Percentiles rank a stretch among this genome's conserved stretches.
Conservation (phyloP, 2,329 filamentous ascomycete species). For the Aspergillus aculeatinus region DNA sequence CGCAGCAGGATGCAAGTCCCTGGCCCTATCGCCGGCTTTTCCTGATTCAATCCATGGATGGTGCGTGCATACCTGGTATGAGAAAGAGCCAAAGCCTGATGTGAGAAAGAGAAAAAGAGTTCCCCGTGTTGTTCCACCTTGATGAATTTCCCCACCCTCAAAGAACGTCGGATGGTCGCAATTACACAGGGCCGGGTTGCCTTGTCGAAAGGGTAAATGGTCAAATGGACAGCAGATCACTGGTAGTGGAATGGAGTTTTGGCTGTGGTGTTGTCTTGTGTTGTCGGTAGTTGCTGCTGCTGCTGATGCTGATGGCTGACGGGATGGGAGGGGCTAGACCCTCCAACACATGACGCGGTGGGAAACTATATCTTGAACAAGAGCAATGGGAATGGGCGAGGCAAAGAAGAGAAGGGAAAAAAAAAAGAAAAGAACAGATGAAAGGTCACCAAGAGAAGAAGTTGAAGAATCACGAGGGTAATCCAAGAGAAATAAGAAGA, state of each 20-base stretch:
- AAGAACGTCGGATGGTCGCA: not conserved
- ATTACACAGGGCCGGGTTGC: not conserved
- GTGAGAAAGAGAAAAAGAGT: not conserved
- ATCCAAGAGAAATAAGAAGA: conserved; percentile 11
- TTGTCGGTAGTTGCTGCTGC: not conserved
- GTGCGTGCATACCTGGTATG: not conserved
- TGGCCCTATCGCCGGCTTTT: not conserved
- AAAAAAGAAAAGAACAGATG: conserved; percentile 6
- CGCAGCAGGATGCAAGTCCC: not conserved
- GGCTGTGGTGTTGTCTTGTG: not conserved
- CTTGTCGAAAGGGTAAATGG: not conserved
- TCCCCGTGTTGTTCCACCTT: not conserved
- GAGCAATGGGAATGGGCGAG: conserved; percentile 2
- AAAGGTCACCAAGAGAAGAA: not conserved
- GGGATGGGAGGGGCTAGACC: conserved; percentile 26
- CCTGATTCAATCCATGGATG: not conserved
- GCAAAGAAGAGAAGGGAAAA: conserved; percentile 1
- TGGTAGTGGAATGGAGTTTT: not conserved
- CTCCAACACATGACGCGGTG: conserved; percentile 33
- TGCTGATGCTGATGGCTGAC: conserved; percentile 6
- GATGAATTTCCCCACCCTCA: no score
- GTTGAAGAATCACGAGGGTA: not conserved
- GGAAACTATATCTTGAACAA: not conserved
- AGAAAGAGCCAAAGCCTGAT: no score
- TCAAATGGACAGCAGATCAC: not conserved